Evolutionary conservation across 331 rosid species (phyloP), one percentile per base, ranked within the genome.

Genomic region (Rhamnella rubrinervis): DNA sequence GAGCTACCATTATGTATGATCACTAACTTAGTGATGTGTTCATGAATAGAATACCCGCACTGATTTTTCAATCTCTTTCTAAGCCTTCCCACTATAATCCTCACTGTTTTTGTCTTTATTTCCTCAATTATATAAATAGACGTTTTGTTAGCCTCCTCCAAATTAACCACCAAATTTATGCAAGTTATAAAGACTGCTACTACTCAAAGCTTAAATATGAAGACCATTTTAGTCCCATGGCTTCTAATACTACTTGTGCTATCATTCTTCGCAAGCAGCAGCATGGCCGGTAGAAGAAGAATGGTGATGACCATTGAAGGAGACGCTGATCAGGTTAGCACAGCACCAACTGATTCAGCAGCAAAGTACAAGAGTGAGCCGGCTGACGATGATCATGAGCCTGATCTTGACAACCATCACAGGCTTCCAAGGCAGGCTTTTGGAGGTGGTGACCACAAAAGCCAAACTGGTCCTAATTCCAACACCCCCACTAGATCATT

Each of bases 391-490:
- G 35, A 20, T 1, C 4, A 21, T n/a, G 58, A 70, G 8, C 66
- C 46, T 23, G 74, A 70, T 59, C 4, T 39, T 46, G 59, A 70
- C 39, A 70, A 59, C 59, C 74, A 70, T 57, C 74, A 70, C 25
- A 35, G 46, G 9, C 59, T 70, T 59, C 74, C 74, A 40, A 58
- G 74, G 66, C 58, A 26, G 18, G 26, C 58, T 10, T 70, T 70
- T 28, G 66, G 41, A 9, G 55, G 58, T 1, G 59, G 66, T 57
- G 49, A 21, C 3, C 12, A 26, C 31, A 67, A 31, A n/a, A 28
- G 63, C 15, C 72, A 67, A 55, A 46, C 39, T 44, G 74, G 66
- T 8, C 17, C 63, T 31, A 31, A 31, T 26, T 21, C 74, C 37
- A 25, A 20, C 66, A 26, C 37, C 37, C 63, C 23, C 63, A 31